Evolutionary conservation across 768 basidiomycete genomes (phyloP).

Genomic region (Phylloporus arenicola): DNA sequence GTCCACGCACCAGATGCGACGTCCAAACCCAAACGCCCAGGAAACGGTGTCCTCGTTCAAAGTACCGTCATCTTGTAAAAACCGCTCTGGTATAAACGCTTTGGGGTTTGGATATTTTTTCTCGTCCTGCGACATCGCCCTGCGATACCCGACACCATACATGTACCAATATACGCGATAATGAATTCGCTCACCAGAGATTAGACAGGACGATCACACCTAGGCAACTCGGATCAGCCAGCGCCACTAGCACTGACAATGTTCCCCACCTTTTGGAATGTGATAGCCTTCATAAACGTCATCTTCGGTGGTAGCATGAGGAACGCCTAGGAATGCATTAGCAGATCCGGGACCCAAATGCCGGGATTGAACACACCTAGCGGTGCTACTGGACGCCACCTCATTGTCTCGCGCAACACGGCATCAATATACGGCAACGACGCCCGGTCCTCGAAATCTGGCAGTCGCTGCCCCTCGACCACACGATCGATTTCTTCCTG

Average conservation of each 20-base stretch:
- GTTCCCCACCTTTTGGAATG: constrained; percentile 24
- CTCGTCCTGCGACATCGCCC: constrained; percentile 40
- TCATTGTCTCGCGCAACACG: constrained; percentile 29
- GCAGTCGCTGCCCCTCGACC: constrained; percentile 26
- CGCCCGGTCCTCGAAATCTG: constrained; percentile 25
- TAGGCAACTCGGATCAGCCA: neutral
- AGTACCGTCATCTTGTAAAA: constrained; percentile 19
- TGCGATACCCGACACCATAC: constrained; percentile 1
- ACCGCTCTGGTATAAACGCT: constrained; percentile 36
- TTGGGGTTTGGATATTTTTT: constrained; percentile 30
- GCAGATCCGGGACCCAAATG: too few relatives aligned
- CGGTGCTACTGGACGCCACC: constrained; percentile 24
- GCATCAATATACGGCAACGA: constrained; percentile 33
- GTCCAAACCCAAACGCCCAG: constrained; percentile 20
- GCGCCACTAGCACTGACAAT: too few relatives aligned
- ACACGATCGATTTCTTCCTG: constrained; percentile 32
- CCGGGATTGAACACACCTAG: constrained; percentile 14
- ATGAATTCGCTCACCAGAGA: constrained; percentile 2
- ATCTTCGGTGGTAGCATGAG: constrained; percentile 35
- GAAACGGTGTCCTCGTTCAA: constrained; percentile 11
- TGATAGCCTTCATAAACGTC: constrained; percentile 33
- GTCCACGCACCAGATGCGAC: constrained; percentile 16
- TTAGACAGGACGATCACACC: constrained; percentile 11
- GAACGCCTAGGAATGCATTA: constrained; percentile 29
- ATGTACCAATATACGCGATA: neutral